Evolutionary conservation across 768 basidiomycete genomes (phyloP).

Genomic region (Tulasnella sp.): DNA sequence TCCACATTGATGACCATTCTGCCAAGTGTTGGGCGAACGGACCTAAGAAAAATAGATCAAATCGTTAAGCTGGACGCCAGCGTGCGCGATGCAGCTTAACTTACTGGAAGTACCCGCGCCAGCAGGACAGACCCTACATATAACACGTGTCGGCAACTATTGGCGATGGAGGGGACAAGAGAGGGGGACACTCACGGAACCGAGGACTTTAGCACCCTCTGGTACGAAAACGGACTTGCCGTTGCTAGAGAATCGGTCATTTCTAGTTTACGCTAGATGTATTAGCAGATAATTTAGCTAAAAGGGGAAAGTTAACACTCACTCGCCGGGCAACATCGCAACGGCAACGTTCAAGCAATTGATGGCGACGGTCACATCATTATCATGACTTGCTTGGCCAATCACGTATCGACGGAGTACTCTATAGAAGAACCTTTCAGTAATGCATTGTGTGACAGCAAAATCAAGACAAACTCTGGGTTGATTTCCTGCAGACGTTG

Average conservation of each 20-base stretch:
- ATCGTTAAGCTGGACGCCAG: conserved; percentile 41
- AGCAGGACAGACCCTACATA: too few relatives aligned
- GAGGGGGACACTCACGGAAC: conserved; percentile 22
- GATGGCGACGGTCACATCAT: conserved; percentile 53
- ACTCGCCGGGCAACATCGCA: conserved; percentile 56
- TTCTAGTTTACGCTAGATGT: conserved; percentile 21
- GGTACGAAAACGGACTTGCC: conserved; percentile 63
- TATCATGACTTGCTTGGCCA: conserved; percentile 58
- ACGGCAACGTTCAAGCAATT: conserved; percentile 57
- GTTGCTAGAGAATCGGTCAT: conserved; percentile 46
- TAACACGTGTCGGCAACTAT: too few relatives aligned
- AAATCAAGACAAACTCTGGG: conserved; percentile 34
- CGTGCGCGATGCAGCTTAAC: too few relatives aligned
- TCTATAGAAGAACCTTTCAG: conserved; percentile 29
- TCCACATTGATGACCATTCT: conserved; percentile 64
- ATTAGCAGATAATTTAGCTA: neutral
- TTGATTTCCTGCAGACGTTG: too few relatives aligned
- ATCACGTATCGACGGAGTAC: conserved; percentile 51
- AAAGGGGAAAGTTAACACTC: neutral
- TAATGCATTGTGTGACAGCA: neutral
- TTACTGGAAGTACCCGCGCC: too few relatives aligned
- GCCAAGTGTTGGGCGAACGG: conserved; percentile 54
- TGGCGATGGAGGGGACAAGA: too few relatives aligned
- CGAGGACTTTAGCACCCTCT: conserved; percentile 36
- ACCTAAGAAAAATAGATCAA: conserved; percentile 76